These are phyloP conservation scores for Coemansia sp. DNA, from an alignment of 192 early-diverging fungal genomes.

Conservation along the genomic window DNA sequence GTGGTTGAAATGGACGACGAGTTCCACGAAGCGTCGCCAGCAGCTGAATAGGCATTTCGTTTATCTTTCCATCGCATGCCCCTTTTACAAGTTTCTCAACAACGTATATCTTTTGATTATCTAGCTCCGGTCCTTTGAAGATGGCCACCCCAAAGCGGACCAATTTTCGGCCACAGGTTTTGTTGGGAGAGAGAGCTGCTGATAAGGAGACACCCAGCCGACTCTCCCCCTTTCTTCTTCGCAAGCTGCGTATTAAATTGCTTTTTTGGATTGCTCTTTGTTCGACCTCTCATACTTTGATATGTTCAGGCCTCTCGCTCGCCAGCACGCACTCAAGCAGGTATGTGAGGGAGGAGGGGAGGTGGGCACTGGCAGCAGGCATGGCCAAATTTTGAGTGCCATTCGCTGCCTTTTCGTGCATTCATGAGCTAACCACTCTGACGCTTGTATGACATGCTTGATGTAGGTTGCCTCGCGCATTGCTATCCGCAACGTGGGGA, in stretches of 20 bases:
- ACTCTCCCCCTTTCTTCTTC: background rate
- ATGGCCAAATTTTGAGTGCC: background rate
- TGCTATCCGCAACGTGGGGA: constrained; percentile 44
- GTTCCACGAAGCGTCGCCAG: constrained; percentile 39
- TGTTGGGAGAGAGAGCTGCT: background rate
- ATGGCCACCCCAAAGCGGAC: no score
- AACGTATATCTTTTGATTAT: no score
- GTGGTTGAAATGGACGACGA: constrained; percentile 26
- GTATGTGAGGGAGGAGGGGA: constrained; percentile 12
- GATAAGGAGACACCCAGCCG: background rate
- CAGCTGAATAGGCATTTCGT: background rate
- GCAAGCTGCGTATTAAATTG: background rate
- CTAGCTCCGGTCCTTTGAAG: no score
- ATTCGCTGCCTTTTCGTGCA: background rate
- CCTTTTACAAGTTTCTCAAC: background rate
- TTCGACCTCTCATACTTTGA: background rate
- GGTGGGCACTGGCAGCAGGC: no score
- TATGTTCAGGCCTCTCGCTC: constrained; percentile 43
- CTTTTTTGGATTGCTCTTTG: constrained; percentile 1
- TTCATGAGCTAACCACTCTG: background rate
- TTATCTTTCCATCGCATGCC: background rate
- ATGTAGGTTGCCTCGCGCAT: constrained; percentile 48
- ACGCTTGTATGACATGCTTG: background rate
- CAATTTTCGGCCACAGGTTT: background rate
- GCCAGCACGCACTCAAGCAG: constrained; percentile 45